These are phyloP conservation scores for Zygosaccharomyces pseudobailii DNA, from an alignment of 1,139 yeast genomes.

Conservation along the genomic window DNA sequence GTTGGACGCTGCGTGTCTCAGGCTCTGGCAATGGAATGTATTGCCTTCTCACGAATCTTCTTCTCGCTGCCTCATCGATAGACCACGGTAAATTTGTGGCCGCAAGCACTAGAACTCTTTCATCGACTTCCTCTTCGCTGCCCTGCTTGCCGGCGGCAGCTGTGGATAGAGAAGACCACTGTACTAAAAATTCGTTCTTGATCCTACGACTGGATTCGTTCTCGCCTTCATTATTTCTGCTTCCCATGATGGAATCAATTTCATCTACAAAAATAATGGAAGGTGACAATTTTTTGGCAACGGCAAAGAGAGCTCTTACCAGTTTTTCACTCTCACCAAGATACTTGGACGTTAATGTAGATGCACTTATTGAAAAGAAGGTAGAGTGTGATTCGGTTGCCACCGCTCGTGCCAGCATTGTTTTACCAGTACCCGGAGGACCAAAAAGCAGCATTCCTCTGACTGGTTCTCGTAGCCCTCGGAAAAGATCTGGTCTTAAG, in stretches of 20 bases:
- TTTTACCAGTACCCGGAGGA: conserved; percentile 98
- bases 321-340: conserved; percentile 93
- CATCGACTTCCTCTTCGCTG: conserved; percentile 49
- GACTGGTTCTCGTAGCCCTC: conserved; percentile 92
- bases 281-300: conserved; percentile 86
- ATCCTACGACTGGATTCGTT: conserved; percentile 88
- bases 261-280: conserved; percentile 95
- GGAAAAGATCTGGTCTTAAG: conserved; percentile 84
- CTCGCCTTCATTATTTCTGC: conserved; percentile 71
- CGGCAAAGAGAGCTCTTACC: conserved; percentile 78
- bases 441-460: conserved; percentile 95
- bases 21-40: conserved; percentile 92
- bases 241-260: conserved; percentile 83
- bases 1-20: conserved; percentile 72
- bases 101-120: conserved; percentile 83
- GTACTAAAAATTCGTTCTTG: conserved; percentile 90
- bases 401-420: conserved; percentile 96
- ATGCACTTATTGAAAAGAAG: conserved; percentile 87
- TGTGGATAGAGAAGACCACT: conserved; percentile 90
- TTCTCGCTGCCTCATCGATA: conserved; percentile 95
- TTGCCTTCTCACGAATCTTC: conserved; percentile 89
- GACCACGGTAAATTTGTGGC: conserved; percentile 98
- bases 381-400: conserved; percentile 96
- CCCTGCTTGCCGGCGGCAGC: conserved; percentile 71
- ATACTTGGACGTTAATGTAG: conserved; percentile 86